A percentile compares a stretch with the other conserved stretches of the same genome.
Evolutionary conservation across 345 rosid genomes (phyloP).

Genomic region (Eucalyptus viminalis): DNA sequence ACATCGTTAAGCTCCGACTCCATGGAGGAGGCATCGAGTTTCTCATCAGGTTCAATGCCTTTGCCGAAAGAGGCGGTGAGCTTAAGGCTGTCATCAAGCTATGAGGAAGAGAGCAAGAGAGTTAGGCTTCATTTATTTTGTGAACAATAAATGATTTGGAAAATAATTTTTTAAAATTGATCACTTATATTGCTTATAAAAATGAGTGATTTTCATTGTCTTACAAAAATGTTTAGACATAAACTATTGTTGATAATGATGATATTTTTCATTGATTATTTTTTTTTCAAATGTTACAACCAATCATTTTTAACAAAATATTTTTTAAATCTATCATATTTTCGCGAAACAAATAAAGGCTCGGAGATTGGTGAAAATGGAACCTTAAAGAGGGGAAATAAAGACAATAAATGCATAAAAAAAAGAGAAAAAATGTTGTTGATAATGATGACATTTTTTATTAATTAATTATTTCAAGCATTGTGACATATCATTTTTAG

Average conservation of each 20-base stretch:
- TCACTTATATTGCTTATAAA: accelerated
- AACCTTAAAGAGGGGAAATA: too few relatives aligned
- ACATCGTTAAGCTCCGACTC: not conserved
- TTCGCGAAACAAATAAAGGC: accelerated
- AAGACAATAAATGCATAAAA: too few relatives aligned
- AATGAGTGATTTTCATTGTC: not conserved
- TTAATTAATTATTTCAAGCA: not conserved
- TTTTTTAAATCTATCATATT: not conserved
- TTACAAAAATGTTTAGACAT: not conserved
- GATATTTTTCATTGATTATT: too few relatives aligned
- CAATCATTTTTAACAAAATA: not conserved
- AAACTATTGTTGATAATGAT: too few relatives aligned
- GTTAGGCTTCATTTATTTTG: not conserved
- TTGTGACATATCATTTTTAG: not conserved
- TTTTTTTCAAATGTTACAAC: not conserved
- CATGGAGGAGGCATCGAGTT: not conserved
- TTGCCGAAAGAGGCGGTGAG: not conserved
- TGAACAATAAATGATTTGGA: not conserved
- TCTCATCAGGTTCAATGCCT: not conserved
- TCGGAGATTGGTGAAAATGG: too few relatives aligned
- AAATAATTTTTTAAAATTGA: not conserved
- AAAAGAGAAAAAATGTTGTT: not conserved
- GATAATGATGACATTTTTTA: not conserved
- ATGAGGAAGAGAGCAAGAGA: not conserved
- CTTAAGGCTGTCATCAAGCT: not conserved